Evolutionary conservation across 257 asterid genomes (phyloP), one percentile per base, ranked within the genome.

Genomic region (Hygrophila difformis): DNA sequence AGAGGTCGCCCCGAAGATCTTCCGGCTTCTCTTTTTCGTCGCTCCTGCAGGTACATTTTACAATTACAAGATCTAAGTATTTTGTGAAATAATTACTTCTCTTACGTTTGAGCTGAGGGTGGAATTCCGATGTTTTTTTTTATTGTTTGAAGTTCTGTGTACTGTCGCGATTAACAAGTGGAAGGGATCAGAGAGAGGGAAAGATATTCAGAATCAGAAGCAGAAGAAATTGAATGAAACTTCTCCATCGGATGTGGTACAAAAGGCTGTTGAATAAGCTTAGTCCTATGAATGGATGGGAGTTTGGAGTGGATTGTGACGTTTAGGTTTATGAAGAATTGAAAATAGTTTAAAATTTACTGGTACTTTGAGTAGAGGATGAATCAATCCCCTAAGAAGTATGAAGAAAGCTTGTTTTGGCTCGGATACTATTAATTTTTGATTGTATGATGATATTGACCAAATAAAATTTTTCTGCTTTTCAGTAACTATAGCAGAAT

Each of bases 131-230:
- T n/a, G 0, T 21, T 44, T 40, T 43, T 33, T 13, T 11, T 13
- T 31, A n/a, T n/a, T 2, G 18, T 12, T 23, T 33, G 1, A 51
- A 75, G 91, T 70, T 55, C 26, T 79, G 16, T 67, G 79, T 55
- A 65, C 85, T 28, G 51, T 49, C 44, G 85, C 51, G 48, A 76
- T 76, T 56, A 79, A 79, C 69, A 79, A 70, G 66, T 76, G 77
- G 74, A 79, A 55, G 49, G 80, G 67, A 40, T 66, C 34, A 51
- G 80, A 76, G 18, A 62, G 40, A 33, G 73, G 65, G 34, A 37
- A 73, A 57, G 39, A 8, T 56, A 18, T 50, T 35, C 36, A 64
- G 60, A 75, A 70, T 29, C 39, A 66, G 60, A 72, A 70, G 56
- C 69, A 73, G 66, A 70, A 75, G 15, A 53, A 60, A 55, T 44